These are phyloP conservation scores for Leishmania guyanensis DNA, from an alignment of 208 protist species.

Conservation along the genomic window DNA sequence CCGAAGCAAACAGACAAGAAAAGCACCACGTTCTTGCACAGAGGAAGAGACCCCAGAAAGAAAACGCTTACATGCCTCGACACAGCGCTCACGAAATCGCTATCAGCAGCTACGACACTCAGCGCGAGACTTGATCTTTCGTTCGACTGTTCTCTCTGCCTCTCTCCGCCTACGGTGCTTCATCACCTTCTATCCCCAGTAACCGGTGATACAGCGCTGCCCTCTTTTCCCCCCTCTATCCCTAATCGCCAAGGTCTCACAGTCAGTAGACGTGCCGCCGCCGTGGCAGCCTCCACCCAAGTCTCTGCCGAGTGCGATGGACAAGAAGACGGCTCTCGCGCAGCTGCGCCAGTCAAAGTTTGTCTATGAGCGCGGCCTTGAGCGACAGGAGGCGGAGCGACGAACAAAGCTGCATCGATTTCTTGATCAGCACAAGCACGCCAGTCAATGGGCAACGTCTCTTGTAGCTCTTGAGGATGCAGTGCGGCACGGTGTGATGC, in stretches of 20 bases:
- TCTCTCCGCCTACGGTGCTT: neutral
- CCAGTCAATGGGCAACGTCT: conserved; percentile 58
- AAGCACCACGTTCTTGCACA: neutral
- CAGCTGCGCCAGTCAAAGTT: conserved; percentile 49
- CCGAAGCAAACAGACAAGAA: no score
- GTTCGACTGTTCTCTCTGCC: neutral
- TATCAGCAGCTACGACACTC: neutral
- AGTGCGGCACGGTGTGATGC: conserved; percentile 43
- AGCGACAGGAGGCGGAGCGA: conserved; percentile 35
- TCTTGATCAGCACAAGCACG: conserved; percentile 51
- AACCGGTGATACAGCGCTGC: neutral
- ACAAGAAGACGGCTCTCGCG: conserved; percentile 21
- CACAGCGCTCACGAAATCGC: neutral
- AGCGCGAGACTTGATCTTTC: neutral
- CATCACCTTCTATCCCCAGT: neutral
- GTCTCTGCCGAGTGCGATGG: neutral
- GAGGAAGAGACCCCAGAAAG: neutral
- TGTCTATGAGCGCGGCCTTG: conserved; percentile 42
- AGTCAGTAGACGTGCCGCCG: neutral
- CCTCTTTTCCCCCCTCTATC: neutral
- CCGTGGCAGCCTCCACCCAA: neutral
- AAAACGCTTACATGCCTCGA: neutral
- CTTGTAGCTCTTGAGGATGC: conserved; percentile 57
- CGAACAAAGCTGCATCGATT: conserved; percentile 48
- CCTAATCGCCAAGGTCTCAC: neutral